These are phyloP conservation scores for Melaleuca quinquenervia DNA, from an alignment of 345 rosid genomes.

Conservation along the genomic window DNA sequence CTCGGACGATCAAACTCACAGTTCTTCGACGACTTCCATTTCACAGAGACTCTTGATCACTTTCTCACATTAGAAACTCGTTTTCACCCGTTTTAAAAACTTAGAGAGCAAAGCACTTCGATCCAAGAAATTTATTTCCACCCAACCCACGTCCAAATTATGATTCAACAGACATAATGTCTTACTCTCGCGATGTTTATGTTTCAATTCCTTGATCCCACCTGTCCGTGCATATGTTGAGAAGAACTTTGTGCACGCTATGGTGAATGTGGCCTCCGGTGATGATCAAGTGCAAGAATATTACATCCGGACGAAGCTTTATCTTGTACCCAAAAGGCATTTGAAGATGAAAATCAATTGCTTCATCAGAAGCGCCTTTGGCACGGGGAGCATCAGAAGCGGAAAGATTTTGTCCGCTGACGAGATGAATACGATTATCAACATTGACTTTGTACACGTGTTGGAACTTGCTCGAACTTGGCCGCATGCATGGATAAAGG, in stretches of 20 bases:
- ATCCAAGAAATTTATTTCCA: background rate
- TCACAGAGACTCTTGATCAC: background rate
- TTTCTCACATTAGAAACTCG: background rate
- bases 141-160: background rate
- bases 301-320: no score
- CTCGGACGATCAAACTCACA: background rate
- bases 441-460: background rate
- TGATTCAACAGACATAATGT: no score
- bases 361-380: background rate
- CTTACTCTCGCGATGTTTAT: no score
- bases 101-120: background rate
- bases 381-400: background rate
- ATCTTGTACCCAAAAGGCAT: background rate
- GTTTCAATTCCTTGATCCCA: background rate
- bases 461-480: background rate
- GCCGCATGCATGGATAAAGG: background rate
- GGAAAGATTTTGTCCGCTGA: background rate
- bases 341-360: background rate
- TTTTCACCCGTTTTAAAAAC: background rate
- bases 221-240: accelerated
- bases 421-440: background rate
- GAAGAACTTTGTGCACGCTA: background rate
- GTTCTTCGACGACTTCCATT: background rate
- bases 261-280: background rate
- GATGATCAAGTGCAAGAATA: no score